These are phyloP conservation scores for Paramecium bursaria DNA, from an alignment of 73 alveolate genomes.

Conservation along the genomic window DNA sequence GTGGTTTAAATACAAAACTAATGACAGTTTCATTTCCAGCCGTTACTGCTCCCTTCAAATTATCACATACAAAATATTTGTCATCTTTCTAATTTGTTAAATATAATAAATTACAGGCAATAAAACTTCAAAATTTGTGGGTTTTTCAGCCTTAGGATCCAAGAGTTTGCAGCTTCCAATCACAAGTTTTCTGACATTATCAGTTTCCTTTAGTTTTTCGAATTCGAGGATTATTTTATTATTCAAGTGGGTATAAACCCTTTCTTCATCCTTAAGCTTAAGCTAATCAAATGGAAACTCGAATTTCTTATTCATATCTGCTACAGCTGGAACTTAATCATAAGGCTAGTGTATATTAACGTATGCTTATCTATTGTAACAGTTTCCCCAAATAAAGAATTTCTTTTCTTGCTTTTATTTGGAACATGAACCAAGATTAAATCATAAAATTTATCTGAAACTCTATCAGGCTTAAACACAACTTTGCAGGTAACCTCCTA, in stretches of 20 bases:
- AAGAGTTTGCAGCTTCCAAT: constrained; percentile 91
- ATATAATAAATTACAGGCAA: constrained; percentile 77
- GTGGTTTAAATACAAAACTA: constrained; percentile 94
- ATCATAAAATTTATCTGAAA: constrained; percentile 88
- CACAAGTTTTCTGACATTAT: constrained; percentile 76
- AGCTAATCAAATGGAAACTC: constrained; percentile 77
- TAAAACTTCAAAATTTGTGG: constrained; percentile 90
- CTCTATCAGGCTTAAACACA: constrained; percentile 91
- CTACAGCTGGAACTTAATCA: constrained; percentile 77
- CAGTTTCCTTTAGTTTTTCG: constrained; percentile 77
- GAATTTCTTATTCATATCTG: constrained; percentile 72
- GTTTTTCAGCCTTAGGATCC: constrained; percentile 92
- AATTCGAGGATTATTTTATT: constrained; percentile 81
- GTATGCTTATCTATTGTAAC: constrained; percentile 90
- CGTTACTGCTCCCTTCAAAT: constrained; percentile 85
- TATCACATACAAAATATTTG: constrained; percentile 94
- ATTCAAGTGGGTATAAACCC: constrained; percentile 67
- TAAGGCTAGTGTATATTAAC: constrained; percentile 89
- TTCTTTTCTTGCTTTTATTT: constrained; percentile 90
- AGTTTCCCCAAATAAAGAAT: constrained; percentile 88
- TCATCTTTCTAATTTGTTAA: constrained; percentile 77
- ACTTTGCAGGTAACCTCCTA: constrained; percentile 83
- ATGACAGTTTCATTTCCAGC: constrained; percentile 91
- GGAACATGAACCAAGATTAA: constrained; percentile 92
- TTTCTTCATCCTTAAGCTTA: constrained; percentile 70